These are phyloP conservation scores for Sporothrix phasma DNA, from an alignment of 2,329 filamentous ascomycete genomes.

Conservation along the genomic window DNA sequence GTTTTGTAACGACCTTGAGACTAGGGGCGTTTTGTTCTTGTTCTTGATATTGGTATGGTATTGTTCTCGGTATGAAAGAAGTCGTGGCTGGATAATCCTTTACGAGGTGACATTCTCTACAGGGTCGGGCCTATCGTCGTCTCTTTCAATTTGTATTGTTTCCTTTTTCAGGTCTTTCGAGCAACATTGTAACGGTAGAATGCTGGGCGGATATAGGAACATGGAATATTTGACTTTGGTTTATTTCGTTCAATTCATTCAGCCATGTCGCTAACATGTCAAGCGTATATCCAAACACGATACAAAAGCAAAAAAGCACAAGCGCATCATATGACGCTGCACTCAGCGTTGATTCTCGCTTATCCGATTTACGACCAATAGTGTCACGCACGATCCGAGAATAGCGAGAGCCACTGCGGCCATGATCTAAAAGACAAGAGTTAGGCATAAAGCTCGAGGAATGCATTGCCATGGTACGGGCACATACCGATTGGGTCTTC, in stretches of 20 bases:
- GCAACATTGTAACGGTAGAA: not conserved
- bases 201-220: not conserved
- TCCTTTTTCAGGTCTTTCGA: not conserved
- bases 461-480: no score
- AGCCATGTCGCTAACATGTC: not conserved
- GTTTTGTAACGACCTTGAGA: constrained; percentile 15
- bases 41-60: no score
- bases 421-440: constrained; percentile 40
- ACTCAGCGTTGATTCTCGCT: constrained; percentile 18
- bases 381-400: constrained; percentile 53
- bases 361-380: constrained; percentile 43
- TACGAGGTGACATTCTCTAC: not conserved
- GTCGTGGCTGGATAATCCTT: not conserved
- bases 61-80: not conserved
- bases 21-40: not conserved
- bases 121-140: not conserved
- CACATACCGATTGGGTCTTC: constrained; percentile 74
- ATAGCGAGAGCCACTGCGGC: constrained; percentile 52
- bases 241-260: not conserved
- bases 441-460: not conserved
- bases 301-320: not conserved
- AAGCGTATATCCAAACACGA: not conserved
- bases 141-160: not conserved
- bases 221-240: not conserved
- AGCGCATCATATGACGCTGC: no score